Base-by-base conservation (phyloP, 495 filamentous ascomycete species). In the Terfezia boudieri region DNA sequence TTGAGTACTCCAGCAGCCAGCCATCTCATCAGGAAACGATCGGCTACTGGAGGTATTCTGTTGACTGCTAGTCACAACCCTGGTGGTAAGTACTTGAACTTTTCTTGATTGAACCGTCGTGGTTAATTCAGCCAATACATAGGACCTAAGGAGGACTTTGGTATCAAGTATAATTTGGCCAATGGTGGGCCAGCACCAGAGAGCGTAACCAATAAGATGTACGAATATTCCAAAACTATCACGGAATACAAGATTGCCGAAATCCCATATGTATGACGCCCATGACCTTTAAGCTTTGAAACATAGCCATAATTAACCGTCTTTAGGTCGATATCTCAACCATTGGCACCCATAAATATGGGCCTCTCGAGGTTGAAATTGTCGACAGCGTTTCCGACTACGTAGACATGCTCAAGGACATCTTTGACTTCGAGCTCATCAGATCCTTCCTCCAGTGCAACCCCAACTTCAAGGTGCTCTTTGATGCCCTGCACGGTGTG, bases 11-110 rank as follows among this genome's bases (percentile, higher is more conserved):
- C 90, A 3, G 92, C 90, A 55, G 86, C 92, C 57, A 92, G 84
- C 67, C 87, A 98, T 69, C 71, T 98, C 59, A 98, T 98, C 62
- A 78, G 92, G 59, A 86, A 88, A 71, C 76, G 83, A 58, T 82
- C 86, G 66, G 90, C 92, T 36, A 98, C 90, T 43, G 90, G 90
- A 65, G 90, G 90, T 63, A 96, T 98, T 56, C 74, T 98, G 52
- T 71, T 98, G 72, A 98, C 92, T 54, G 90, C 90, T 60, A 93
- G 85, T 67, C 90, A 98, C 73, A 98, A 98, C 70, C 88, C 90
- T 46, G 90, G 90, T 68, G 90, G 88, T 94, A 73, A 69, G 82
- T 73, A 58, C 20, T 37, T 46, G 10, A 12, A 49, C 22, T 50
- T 8, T 54, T 8, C 8, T 26, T 36, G 17, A 55, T 22, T 26